Percentiles rank a stretch among this genome's conserved stretches.
These are phyloP conservation scores for Pyrenophora teres DNA, from an alignment of 2,329 filamentous ascomycete genomes.

Conservation along the genomic window DNA sequence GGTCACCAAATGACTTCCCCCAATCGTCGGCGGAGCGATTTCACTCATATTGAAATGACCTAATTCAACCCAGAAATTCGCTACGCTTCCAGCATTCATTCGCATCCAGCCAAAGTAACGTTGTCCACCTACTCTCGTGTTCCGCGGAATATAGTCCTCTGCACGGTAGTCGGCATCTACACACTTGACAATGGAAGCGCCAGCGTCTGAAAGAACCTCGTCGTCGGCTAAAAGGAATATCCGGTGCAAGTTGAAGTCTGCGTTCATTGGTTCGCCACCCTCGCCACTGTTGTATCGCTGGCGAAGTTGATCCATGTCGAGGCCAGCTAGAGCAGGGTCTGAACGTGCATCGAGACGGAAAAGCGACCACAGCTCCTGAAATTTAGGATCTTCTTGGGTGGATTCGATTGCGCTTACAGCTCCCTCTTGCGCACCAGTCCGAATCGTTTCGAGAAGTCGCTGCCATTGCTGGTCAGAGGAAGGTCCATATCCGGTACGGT, in stretches of 20 bases:
- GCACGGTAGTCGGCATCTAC: slow-evolving; percentile 13
- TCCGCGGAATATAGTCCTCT: slow-evolving; percentile 7
- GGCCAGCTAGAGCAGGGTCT: slow-evolving; percentile 12
- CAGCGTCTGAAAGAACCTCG: slow-evolving; percentile 9
- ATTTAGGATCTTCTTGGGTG: slow-evolving; percentile 6
- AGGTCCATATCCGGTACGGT: slow-evolving; percentile 18
- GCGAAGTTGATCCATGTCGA: slow-evolving; percentile 18
- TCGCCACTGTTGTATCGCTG: slow-evolving; percentile 14
- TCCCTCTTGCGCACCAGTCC: slow-evolving; percentile 2
- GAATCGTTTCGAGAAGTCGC: slow-evolving; percentile 16
- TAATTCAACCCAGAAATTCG: slow-evolving; percentile 6
- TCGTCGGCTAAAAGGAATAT: slow-evolving; percentile 17
- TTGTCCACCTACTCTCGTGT: slow-evolving; percentile 8
- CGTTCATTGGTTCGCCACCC: slow-evolving; percentile 15
- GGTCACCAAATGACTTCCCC: slow-evolving; percentile 7
- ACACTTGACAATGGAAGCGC: slow-evolving; percentile 10
- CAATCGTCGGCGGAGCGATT: slow-evolving; percentile 8
- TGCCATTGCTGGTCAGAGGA: slow-evolving; percentile 20
- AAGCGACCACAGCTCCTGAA: slow-evolving; percentile 14
- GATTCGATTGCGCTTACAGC: not conserved
- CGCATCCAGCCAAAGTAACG: slow-evolving; percentile 15
- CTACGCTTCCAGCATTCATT: slow-evolving; percentile 4
- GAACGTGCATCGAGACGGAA: slow-evolving; percentile 22
- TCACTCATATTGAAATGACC: not conserved
- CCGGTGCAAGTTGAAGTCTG: slow-evolving; percentile 6